phyloP scores from a whole-genome alignment of 2,329 filamentous ascomycete species.

The Venturia carpophila region DNA sequence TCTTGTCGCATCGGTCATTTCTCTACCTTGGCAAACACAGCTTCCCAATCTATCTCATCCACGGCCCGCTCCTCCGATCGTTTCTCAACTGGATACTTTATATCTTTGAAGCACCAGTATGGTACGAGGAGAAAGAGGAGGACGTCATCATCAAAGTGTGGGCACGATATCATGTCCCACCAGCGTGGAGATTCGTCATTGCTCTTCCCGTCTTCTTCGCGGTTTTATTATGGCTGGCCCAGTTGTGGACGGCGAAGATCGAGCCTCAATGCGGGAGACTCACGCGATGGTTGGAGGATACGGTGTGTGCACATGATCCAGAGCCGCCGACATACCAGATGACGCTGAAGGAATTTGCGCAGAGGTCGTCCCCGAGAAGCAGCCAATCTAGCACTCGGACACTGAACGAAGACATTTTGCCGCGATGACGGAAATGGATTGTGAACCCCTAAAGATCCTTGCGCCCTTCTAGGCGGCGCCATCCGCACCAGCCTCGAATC shows the following conservation, averaged over 20 bases:
- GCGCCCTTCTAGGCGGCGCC: too few species aligned
- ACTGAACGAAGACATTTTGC: neutral
- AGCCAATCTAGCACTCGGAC: neutral
- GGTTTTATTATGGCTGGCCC: slow-evolving; percentile 4
- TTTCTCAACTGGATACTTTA: slow-evolving; percentile 47
- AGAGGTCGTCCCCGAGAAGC: neutral
- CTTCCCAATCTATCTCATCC: slow-evolving; percentile 49
- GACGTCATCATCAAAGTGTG: slow-evolving; percentile 14
- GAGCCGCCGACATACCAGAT: neutral
- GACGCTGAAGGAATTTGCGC: neutral
- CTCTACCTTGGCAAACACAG: slow-evolving; percentile 49
- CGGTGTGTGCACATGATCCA: neutral
- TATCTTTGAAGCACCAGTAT: slow-evolving; percentile 41
- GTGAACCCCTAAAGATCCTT: too few species aligned
- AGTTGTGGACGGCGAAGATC: slow-evolving; percentile 17
- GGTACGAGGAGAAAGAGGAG: slow-evolving; percentile 31
- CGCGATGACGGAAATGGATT: neutral
- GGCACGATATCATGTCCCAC: neutral
- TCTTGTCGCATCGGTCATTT: slow-evolving; percentile 44
- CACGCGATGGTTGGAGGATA: slow-evolving; percentile 18
- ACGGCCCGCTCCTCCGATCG: slow-evolving; percentile 46
- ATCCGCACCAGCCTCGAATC: too few species aligned
- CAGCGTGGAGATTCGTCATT: slow-evolving; percentile 7
- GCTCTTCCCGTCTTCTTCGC: slow-evolving; percentile 10
- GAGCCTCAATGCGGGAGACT: slow-evolving; percentile 17